Base-by-base conservation (phyloP, 2,329 filamentous ascomycete genomes). In the Monosporascus sp. region DNA sequence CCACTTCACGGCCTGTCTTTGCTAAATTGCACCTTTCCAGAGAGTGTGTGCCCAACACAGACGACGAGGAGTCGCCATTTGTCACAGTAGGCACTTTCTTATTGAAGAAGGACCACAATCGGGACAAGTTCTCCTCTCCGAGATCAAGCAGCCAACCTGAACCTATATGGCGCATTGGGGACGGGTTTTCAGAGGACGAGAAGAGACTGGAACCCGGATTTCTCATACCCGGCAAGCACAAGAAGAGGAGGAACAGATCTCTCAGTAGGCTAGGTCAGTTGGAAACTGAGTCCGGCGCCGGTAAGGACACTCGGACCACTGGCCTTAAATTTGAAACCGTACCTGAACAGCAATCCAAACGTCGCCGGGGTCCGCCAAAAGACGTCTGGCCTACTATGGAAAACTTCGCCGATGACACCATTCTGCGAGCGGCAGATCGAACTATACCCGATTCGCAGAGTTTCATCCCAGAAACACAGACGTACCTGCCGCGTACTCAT, bases 161-260 rank as follows among this genome's bases (percentile, higher is more conserved):
- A 43, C 49, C 55, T 1, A n/a, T 43, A 17, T 68, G 65, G 65
- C 48, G 49, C 3, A 35, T 56, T 45, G 65, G 65, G 4, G 66
- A 68, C 45, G 66, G 65, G 3, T 68, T 68, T 49, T 66, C 66
- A 7, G 61, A 47, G 4, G 63, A 64, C 7, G 66, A 68, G 52
- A 59, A 54, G 17, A 61, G 24, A 9, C 57, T 65, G 4, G 52
- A 56, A 31, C 61, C 61, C 43, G 20, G 52, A 0, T 61, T 63
- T 20, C 51, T 52, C 14, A 58, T 60, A 51, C 58, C 58, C 6
- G 57, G 59, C 9, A 60, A 55, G 39, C 55, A 56, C 35, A 67
- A 64, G 51, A 61, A 59, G 45, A 61, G 53, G 43, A 58, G 52
- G 25, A 49, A 60, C 15, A 52, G 48, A 20, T 55, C 59, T 3